phyloP scores from a whole-genome alignment of 2,329 filamentous ascomycete species.

The Pyricularia sp. region DNA sequence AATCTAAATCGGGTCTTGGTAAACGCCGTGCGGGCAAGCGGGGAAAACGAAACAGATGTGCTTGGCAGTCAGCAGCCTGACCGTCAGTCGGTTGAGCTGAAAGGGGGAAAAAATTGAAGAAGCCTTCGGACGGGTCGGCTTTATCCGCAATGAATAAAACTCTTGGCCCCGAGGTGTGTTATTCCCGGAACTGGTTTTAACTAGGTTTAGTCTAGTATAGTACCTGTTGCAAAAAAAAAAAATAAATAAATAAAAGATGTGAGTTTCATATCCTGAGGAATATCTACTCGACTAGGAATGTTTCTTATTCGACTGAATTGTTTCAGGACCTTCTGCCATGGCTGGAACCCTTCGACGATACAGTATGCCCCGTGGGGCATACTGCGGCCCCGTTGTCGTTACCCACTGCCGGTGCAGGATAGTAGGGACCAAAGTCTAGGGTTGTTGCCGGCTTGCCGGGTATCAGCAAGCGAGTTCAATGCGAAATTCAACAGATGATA shows the following conservation, averaged over 20 bases:
- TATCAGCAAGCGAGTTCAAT: no score
- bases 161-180: background rate
- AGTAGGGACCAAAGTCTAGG: no score
- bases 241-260: background rate
- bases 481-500: no score
- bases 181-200: background rate
- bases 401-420: background rate
- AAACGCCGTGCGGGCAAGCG: background rate
- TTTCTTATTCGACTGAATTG: no score
- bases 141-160: background rate
- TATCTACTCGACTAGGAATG: background rate
- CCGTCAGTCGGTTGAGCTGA: background rate
- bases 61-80: background rate
- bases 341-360: background rate
- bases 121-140: background rate
- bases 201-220: no score
- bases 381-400: no score
- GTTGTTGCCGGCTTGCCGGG: no score
- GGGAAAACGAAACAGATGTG: background rate
- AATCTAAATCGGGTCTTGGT: background rate
- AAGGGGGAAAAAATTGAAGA: background rate
- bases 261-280: background rate
- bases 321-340: no score
- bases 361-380: background rate
- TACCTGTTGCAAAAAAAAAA: background rate